Conservation (phyloP, 2,329 filamentous ascomycete genomes). For the Cercospora zeina region DNA sequence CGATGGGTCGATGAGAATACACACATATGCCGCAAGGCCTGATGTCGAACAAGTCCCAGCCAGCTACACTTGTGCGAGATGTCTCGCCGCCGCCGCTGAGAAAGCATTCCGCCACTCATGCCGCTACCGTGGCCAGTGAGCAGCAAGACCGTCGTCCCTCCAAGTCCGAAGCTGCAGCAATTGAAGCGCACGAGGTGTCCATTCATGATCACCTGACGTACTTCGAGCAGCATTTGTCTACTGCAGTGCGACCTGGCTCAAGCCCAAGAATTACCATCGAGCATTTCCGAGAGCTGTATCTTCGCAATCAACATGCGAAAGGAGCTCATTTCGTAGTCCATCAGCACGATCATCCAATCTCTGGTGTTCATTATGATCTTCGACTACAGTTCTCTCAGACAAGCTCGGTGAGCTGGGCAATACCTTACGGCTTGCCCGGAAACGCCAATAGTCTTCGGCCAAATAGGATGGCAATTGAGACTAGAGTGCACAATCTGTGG, state of each 20-base stretch:
- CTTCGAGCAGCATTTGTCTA: conserved; percentile 48
- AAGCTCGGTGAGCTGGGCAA: conserved; percentile 61
- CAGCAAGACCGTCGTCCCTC: background rate
- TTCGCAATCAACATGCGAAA: conserved; percentile 47
- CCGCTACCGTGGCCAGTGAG: background rate
- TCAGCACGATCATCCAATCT: conserved; percentile 71
- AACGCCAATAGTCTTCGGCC: conserved; percentile 45
- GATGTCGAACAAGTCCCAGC: conserved; percentile 18
- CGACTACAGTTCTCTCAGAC: conserved; percentile 67
- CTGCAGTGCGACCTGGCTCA: conserved; percentile 33
- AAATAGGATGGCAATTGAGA: conserved; percentile 49
- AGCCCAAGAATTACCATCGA: conserved; percentile 45
- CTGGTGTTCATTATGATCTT: conserved; percentile 61
- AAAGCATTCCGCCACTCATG: conserved; percentile 21
- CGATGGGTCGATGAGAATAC: background rate
- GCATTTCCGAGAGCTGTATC: conserved; percentile 51
- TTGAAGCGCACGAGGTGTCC: conserved; percentile 54
- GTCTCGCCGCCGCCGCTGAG: conserved; percentile 38
- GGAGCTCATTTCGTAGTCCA: conserved; percentile 65
- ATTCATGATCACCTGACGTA: conserved; percentile 53
- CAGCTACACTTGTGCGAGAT: conserved; percentile 29
- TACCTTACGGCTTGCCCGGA: conserved; percentile 49
- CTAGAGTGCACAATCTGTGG: conserved; percentile 49
- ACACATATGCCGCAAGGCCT: background rate
- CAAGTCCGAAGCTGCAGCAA: conserved; percentile 43